Evolutionary conservation across 768 basidiomycete genomes (phyloP), one percentile per base, ranked within the genome.

Genomic region (Calocybe indica): DNA sequence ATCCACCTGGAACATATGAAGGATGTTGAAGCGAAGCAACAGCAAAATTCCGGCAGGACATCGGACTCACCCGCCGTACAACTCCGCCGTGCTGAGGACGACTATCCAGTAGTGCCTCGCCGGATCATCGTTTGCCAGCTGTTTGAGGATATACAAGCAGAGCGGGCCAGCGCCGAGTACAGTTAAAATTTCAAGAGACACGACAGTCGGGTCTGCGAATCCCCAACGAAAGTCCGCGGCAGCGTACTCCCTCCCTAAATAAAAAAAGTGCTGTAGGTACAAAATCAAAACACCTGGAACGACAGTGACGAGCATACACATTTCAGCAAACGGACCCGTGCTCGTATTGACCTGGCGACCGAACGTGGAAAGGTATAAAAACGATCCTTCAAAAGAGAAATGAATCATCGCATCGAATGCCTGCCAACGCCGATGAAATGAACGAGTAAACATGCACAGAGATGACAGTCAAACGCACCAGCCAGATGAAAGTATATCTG

Each of bases 141-240:
- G 81, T 51, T 76, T 75, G 36, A 87, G 68, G 55, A 89, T 80
- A 51, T 82, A 87, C 62, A 76, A 82, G 59, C 84, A 85, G 46
- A 92, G 59, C 0, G 88, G 85, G 0, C 82, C 90, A 12, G 78
- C 85, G 11, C 82, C 82, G 32, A 92, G 72, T 8, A 92, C 90
- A 5, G 90, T 93, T 52, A 93, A 71, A 47, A 92, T 62, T 62
- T 93, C 90, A 32, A 93, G 79, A 5, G 88, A 83, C 39, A 93
- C 87, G 44, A 92, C 74, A 1, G 84, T 85, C 1, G 86, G 78
- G 58, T 93, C 90, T 0, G 88, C 70, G 38, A 74, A 59, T 10
- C 88, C 90, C 91, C 91, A 93, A 37, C 90, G 80, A 46, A 78
- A 75, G 59, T 93, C 90, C 5, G 89, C 90, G 2, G 73, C 72